These are phyloP conservation scores for Suillus subalutaceus DNA, from an alignment of 768 basidiomycete species.

Conservation along the genomic window DNA sequence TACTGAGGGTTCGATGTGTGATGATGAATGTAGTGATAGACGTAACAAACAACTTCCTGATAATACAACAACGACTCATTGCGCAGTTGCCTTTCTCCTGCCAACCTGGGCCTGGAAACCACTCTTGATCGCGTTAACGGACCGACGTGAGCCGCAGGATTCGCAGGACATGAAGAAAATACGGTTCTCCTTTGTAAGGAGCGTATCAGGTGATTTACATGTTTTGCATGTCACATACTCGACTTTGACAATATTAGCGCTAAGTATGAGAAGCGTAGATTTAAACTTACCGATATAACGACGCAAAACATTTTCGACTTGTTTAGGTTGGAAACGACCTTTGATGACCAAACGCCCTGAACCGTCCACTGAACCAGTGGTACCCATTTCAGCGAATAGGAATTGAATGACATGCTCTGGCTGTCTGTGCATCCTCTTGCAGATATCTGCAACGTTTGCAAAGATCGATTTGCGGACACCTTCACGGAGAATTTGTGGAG, in stretches of 20 bases:
- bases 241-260: slow-evolving; percentile 47
- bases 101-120: slow-evolving; percentile 98
- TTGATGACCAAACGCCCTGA: slow-evolving; percentile 92
- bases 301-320: slow-evolving; percentile 94
- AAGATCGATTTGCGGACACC: slow-evolving; percentile 98
- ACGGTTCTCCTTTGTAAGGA: slow-evolving; percentile 96
- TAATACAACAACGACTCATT: neutral
- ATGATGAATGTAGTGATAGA: slow-evolving; percentile 1
- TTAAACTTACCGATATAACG: slow-evolving; percentile 85
- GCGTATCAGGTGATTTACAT: slow-evolving; percentile 97
- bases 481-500: slow-evolving; percentile 92
- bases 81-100: slow-evolving; percentile 68
- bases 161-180: slow-evolving; percentile 98
- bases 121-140: slow-evolving; percentile 96
- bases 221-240: slow-evolving; percentile 99
- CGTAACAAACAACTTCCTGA: neutral
- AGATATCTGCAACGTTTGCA: slow-evolving; percentile 95
- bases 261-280: neutral
- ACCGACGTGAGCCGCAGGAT: slow-evolving; percentile 86
- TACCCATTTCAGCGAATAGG: slow-evolving; percentile 98
- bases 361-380: slow-evolving; percentile 94
- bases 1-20: slow-evolving; percentile 3
- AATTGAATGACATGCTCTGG: slow-evolving; percentile 98
- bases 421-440: slow-evolving; percentile 96
- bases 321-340: slow-evolving; percentile 98